Percentiles rank a stretch among this genome's conserved stretches.
phyloP scores from a whole-genome alignment of 2,329 filamentous ascomycete species.

The Verticillium longisporum region DNA sequence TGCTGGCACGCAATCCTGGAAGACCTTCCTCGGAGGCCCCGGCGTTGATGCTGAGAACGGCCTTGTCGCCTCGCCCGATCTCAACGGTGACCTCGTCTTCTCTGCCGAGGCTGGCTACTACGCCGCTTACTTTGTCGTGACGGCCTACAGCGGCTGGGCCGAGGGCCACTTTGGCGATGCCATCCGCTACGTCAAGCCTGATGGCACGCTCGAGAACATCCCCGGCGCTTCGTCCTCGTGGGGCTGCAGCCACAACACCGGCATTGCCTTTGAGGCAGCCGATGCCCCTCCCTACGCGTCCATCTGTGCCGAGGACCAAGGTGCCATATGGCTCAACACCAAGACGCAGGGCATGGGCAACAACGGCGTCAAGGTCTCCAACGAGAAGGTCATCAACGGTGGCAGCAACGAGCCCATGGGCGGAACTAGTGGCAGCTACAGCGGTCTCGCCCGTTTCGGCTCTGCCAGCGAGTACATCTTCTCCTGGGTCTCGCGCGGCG shows the following conservation, averaged over 20 bases:
- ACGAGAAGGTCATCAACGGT: constrained; percentile 56
- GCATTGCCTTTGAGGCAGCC: constrained; percentile 55
- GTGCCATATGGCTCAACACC: constrained; percentile 58
- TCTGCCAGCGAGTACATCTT: constrained; percentile 49
- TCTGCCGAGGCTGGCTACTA: constrained; percentile 48
- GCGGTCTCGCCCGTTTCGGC: constrained; percentile 45
- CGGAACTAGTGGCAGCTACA: constrained; percentile 58
- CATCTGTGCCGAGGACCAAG: constrained; percentile 56
- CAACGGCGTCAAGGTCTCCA: constrained; percentile 51
- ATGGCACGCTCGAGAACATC: constrained; percentile 43
- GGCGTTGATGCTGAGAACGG: constrained; percentile 38
- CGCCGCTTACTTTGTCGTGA: constrained; percentile 56
- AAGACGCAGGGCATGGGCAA: constrained; percentile 47
- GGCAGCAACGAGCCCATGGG: constrained; percentile 52
- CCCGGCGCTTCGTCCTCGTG: constrained; percentile 46
- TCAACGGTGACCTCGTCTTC: constrained; percentile 58
- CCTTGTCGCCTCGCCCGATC: constrained; percentile 45
- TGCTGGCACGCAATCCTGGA: constrained; percentile 45
- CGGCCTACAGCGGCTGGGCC: constrained; percentile 46
- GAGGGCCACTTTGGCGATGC: constrained; percentile 52
- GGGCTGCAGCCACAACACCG: constrained; percentile 60
- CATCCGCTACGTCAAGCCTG: constrained; percentile 36
- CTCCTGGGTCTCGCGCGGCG: constrained; percentile 55
- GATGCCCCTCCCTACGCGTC: constrained; percentile 51
- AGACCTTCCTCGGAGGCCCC: constrained; percentile 53